A percentile compares a stretch with the other conserved stretches of the same genome.
Evolutionary conservation across 441 rosid species (phyloP).

Genomic region (Metrosideros polymorpha): DNA sequence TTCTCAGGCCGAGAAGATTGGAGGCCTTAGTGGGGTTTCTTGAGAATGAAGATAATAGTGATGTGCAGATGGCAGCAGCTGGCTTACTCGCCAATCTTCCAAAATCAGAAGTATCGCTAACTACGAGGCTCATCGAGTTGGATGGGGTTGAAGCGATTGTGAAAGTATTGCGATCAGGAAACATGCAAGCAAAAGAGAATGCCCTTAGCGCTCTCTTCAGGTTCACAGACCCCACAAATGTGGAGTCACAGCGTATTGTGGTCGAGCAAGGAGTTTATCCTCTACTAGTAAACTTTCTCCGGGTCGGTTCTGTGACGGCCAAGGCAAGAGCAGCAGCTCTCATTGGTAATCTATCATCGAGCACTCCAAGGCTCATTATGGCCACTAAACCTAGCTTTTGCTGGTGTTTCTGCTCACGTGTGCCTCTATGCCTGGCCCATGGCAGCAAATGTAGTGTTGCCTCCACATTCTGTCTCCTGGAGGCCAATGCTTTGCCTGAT

Average conservation of each 20-base stretch:
- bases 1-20: slow-evolving; percentile 49
- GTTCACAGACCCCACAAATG: slow-evolving; percentile 43
- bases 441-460: slow-evolving; percentile 38
- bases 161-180: slow-evolving; percentile 30
- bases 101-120: slow-evolving; percentile 35
- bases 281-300: slow-evolving; percentile 35
- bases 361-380: slow-evolving; percentile 30
- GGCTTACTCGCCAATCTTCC: slow-evolving; percentile 67
- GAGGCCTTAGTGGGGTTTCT: slow-evolving; percentile 56
- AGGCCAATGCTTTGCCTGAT: slow-evolving; percentile 35
- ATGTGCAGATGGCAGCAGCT: slow-evolving; percentile 60
- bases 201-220: slow-evolving; percentile 57
- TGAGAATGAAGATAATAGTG: slow-evolving; percentile 38
- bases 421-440: slow-evolving; percentile 34
- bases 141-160: slow-evolving; percentile 34
- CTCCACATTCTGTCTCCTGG: slow-evolving; percentile 41
- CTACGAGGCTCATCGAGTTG: slow-evolving; percentile 36
- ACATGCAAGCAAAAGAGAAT: slow-evolving; percentile 50
- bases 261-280: slow-evolving; percentile 45
- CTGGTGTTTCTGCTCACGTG: slow-evolving; percentile 29
- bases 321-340: slow-evolving; percentile 62
- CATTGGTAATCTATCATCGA: slow-evolving; percentile 46
- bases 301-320: slow-evolving; percentile 30
- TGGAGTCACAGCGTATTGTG: slow-evolving; percentile 30
- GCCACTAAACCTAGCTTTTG: slow-evolving; percentile 15